Evolutionary conservation across 176 grass and related monocot species (phyloP).

Genomic region (Tuctoria greenei): DNA sequence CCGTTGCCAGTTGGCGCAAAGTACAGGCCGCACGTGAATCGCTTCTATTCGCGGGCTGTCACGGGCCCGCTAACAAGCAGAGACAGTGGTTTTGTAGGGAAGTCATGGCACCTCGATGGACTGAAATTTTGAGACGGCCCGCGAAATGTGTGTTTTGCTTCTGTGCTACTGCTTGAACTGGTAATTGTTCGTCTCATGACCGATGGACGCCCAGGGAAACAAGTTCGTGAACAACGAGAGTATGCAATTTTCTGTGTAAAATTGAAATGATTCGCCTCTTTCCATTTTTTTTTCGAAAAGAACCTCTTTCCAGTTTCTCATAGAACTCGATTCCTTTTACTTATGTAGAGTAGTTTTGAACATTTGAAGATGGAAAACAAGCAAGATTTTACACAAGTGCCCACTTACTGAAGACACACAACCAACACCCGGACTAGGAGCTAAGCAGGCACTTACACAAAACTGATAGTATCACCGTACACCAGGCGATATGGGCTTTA

Average conservation of each 20-base stretch:
- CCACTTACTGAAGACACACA: background rate
- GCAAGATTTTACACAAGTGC: background rate
- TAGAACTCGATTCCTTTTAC: background rate
- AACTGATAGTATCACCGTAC: constrained; percentile 8
- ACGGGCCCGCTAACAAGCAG: background rate
- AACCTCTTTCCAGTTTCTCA: background rate
- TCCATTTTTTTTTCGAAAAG: no score
- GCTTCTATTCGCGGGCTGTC: background rate
- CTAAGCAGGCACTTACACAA: background rate
- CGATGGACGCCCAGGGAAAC: background rate
- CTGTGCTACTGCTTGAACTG: background rate
- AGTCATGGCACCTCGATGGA: no score
- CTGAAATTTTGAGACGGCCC: no score
- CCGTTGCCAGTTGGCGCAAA: no score
- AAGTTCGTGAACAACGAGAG: background rate
- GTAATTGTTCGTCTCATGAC: background rate
- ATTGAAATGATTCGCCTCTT: background rate
- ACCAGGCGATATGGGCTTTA: background rate
- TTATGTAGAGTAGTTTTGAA: background rate
- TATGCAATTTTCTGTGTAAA: background rate
- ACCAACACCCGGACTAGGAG: background rate
- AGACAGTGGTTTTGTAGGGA: background rate
- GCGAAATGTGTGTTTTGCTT: no score
- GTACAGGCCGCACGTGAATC: no score
- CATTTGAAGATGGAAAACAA: background rate